A percentile compares a stretch with the other conserved stretches of the same genome.
Evolutionary conservation across 2,329 filamentous ascomycete species (phyloP).

Genomic region (Diplodia corticola): DNA sequence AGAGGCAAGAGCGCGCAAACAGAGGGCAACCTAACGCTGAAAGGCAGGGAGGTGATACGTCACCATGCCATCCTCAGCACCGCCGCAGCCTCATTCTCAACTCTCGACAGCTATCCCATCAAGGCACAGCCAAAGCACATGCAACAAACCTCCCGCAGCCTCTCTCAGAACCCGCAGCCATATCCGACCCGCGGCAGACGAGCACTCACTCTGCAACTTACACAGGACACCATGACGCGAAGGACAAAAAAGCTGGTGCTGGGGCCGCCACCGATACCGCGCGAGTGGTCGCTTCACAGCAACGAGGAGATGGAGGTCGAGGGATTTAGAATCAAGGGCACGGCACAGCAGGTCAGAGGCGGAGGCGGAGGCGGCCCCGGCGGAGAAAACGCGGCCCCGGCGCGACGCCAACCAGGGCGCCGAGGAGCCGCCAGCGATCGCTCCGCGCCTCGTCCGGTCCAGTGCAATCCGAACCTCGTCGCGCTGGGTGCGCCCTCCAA

Average conservation of each 20-base stretch:
- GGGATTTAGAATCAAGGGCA: neutral
- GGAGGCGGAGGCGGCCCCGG: neutral
- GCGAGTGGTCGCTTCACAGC: neutral
- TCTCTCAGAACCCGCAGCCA: neutral
- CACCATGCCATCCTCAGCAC: neutral
- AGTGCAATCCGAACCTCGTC: constrained; percentile 20
- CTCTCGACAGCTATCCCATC: too few relatives aligned
- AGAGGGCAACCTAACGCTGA: neutral
- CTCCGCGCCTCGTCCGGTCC: constrained; percentile 1
- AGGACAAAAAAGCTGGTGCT: neutral
- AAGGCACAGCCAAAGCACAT: neutral
- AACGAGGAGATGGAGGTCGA: neutral
- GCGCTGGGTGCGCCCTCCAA: constrained; percentile 11
- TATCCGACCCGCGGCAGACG: neutral
- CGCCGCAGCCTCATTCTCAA: neutral
- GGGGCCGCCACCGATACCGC: neutral
- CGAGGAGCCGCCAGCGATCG: neutral
- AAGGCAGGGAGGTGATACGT: neutral
- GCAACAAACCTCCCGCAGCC: neutral
- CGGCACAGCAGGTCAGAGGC: neutral
- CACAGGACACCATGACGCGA: neutral
- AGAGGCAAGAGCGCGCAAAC: neutral
- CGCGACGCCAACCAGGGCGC: neutral
- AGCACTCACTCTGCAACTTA: neutral
- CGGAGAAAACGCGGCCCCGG: constrained; percentile 5